These are phyloP conservation scores for Rhynchospora breviuscula DNA, from an alignment of 176 grass and related monocot genomes.

Conservation along the genomic window DNA sequence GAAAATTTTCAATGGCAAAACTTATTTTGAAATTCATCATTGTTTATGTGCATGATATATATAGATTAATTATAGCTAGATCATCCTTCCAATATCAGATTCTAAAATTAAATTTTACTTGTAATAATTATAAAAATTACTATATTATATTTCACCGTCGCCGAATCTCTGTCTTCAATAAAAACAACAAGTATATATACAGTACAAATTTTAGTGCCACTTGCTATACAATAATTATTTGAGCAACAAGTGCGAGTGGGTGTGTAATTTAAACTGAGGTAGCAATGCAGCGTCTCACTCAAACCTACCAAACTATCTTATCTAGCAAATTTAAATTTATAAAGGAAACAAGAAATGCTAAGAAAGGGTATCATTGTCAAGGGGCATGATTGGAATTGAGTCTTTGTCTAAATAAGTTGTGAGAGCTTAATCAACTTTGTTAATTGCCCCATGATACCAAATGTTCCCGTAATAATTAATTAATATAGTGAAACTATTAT, in stretches of 20 bases:
- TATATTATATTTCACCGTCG: too few relatives aligned
- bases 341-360: conserved; percentile 10
- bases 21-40: too few relatives aligned
- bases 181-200: too few relatives aligned
- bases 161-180: too few relatives aligned
- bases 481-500: not conserved
- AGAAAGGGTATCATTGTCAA: conserved; percentile 5
- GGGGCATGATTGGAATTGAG: not conserved
- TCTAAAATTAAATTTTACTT: too few relatives aligned
- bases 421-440: conserved; percentile 31
- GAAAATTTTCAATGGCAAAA: too few relatives aligned
- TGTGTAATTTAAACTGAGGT: conserved; percentile 9
- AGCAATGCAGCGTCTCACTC: conserved; percentile 16
- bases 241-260: conserved; percentile 4
- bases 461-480: not conserved
- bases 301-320: conserved; percentile 22
- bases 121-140: too few relatives aligned
- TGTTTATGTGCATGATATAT: too few relatives aligned
- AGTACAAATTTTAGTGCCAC: not conserved
- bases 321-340: conserved; percentile 21
- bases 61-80: too few relatives aligned
- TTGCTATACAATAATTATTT: not conserved
- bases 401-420: conserved; percentile 30
- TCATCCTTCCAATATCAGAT: too few relatives aligned
- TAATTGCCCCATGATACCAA: conserved; percentile 22